Evolutionary conservation across 2,329 filamentous ascomycete genomes (phyloP).

Genomic region (Colletotrichum trifolii): DNA sequence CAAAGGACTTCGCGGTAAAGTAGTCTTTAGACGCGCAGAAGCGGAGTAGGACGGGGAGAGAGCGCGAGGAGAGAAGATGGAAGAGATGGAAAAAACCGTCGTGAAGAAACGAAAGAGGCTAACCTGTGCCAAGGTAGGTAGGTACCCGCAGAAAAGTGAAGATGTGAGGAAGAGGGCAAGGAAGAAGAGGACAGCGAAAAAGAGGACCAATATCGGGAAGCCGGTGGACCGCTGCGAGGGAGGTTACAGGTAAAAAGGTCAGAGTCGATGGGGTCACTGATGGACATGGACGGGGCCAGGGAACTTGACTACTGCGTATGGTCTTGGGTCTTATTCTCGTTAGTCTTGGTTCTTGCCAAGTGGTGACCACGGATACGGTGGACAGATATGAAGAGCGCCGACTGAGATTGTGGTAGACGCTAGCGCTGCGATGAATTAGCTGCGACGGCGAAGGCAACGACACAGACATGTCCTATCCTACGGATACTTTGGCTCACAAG

Average conservation of each 20-base stretch:
- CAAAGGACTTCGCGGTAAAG: neutral
- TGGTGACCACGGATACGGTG: conserved; percentile 9
- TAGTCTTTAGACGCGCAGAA: neutral
- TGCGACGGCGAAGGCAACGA: neutral
- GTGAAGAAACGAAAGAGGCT: conserved; percentile 18
- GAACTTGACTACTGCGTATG: no score
- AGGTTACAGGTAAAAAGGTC: conserved; percentile 32
- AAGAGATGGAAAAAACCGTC: neutral
- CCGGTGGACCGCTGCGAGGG: conserved; percentile 22
- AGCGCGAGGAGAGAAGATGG: conserved; percentile 2
- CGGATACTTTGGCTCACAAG: no score
- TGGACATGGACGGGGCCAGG: neutral
- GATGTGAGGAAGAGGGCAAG: conserved; percentile 1
- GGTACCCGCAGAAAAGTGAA: neutral
- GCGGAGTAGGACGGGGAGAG: neutral
- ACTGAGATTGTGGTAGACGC: neutral
- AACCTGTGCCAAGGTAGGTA: neutral
- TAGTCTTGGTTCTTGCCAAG: no score
- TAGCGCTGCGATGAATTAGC: neutral
- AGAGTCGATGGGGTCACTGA: conserved; percentile 7
- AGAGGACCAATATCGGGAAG: conserved; percentile 11
- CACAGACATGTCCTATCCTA: no score
- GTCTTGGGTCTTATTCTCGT: no score
- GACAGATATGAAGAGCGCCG: neutral
- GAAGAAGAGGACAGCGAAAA: conserved; percentile 7